A percentile compares a stretch with the other conserved stretches of the same genome.
These are phyloP conservation scores for Trichoderma sp. DNA, from an alignment of 2,329 filamentous ascomycete genomes.

Conservation along the genomic window DNA sequence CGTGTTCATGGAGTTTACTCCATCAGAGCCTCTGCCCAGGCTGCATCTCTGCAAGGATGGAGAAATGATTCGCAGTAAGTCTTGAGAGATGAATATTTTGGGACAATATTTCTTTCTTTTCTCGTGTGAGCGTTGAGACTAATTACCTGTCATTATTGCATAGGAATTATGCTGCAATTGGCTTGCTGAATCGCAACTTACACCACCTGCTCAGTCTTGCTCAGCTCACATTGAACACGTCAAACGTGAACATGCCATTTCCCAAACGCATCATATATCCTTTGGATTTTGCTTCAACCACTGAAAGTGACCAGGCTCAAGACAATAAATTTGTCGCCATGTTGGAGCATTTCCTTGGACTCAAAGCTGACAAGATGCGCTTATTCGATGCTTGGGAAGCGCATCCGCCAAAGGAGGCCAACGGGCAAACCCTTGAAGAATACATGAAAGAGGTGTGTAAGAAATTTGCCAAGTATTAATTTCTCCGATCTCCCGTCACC, in stretches of 20 bases:
- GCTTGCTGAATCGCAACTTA: slow-evolving; percentile 29
- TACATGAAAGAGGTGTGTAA: slow-evolving; percentile 32
- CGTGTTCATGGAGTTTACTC: slow-evolving; percentile 33
- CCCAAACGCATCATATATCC: slow-evolving; percentile 29
- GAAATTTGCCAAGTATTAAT: neutral
- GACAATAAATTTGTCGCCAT: slow-evolving; percentile 26
- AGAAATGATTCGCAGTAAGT: slow-evolving; percentile 26
- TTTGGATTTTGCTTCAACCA: slow-evolving; percentile 24
- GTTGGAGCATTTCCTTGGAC: slow-evolving; percentile 26
- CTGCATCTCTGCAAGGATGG: slow-evolving; percentile 20
- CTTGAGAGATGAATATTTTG: neutral
- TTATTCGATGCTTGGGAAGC: slow-evolving; percentile 25
- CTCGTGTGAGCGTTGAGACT: neutral
- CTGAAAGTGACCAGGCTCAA: slow-evolving; percentile 19
- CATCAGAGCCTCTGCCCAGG: slow-evolving; percentile 25
- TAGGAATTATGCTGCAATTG: slow-evolving; percentile 23
- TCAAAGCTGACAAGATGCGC: slow-evolving; percentile 23
- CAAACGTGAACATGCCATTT: neutral
- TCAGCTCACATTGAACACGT: slow-evolving; percentile 21
- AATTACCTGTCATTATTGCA: neutral
- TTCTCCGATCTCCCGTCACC: neutral
- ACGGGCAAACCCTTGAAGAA: slow-evolving; percentile 24
- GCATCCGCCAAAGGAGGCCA: slow-evolving; percentile 25
- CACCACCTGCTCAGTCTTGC: slow-evolving; percentile 26
- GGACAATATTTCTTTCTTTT: neutral